Evolutionary conservation across 78 protist species (phyloP), one percentile per base, ranked within the genome.

Genomic region (Dictyostelium discoideum): DNA sequence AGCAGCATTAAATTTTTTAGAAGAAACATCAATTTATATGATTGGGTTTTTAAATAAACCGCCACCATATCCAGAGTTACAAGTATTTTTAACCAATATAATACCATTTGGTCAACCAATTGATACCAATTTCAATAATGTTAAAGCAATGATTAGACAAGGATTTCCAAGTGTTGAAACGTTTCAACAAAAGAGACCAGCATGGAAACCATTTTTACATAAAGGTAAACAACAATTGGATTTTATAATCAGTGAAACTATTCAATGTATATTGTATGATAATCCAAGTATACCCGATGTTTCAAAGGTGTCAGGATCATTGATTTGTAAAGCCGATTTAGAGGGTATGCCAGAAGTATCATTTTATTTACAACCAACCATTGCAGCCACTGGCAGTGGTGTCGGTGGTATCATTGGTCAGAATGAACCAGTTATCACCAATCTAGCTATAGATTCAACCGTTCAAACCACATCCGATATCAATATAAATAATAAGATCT

Each of bases 51-150:
- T 90, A 22, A 20, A 40, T 40, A 90, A 90, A 50, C 95, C 95
- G 11, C 89, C 89, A 90, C 95, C 95, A 18, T 90, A 90, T 72
- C 88, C 95, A 72, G 95, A 90, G 29, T 39, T 90, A 83, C 95
- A 90, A 72, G 84, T 90, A 24, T 90, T 67, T 82, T 82, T 90
- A 32, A 67, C 89, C 2, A 90, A 90, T 82, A 90, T 90, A 48
- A 90, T 90, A 90, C 95, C 95, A 46, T 90, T 90, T 90, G 95
- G 95, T 32, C 95, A 90, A 82, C 95, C 95, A n/a, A 82, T 69
- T 32, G 95, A 90, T 79, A 81, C 95, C 1, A 83, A 90, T n/a
- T 90, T 90, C 29, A 50, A 50, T 37, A 90, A 90, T 82, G 60
- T 82, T 6, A 90, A 90, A 39, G 20, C 84, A 40, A 90, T 90